Base-by-base conservation (phyloP, 306 rosid genomes). In the Vachellia pachyceras region DNA sequence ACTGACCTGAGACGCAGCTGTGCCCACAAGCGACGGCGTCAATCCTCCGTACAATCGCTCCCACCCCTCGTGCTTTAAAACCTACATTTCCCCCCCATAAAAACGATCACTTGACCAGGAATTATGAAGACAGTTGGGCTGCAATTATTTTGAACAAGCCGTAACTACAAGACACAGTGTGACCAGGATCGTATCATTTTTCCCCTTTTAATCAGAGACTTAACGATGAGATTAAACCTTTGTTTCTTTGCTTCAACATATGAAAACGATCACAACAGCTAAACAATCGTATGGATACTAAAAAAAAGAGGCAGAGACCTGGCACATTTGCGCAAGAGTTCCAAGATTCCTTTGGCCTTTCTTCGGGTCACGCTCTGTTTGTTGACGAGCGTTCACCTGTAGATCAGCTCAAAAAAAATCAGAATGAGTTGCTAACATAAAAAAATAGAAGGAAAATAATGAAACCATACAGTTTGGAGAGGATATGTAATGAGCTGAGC, bases 401-500 rank as follows among this genome's bases (percentile, higher is more conserved):
- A 85, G 87, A 91, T 83, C 84, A 85, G 45, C 46, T 22, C 47
- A 20, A 29, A 29, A 18, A 58, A 76, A 72, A 66, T 20, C 2
- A 47, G 70, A 72, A 63, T 8, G 0, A 69, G 57, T 22, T 14
- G 29, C 9, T 15, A 35, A 33, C 10, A 49, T 15, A 18, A 72
- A 7, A 57, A 29, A 72, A 1, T 7, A 4, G 44, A 33, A 49
- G 37, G 29, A 1, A 35, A 64, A 68, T 0, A 44, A 5, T 22
- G 50, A 69, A 42, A 44, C 15, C 77, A 17, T 87, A 93, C 98
- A 52, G 98, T 95, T 83, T 92, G 97, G 81, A 95, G 99, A 86
- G 99, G 99, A 82, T 95, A 95, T 0, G 99, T 93, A 86, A 95
- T 90, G 80, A 95, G 93, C 85, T 95, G 98, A 39, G 99, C 98